Conservation (phyloP, 148 eudicot genomes). For the Cornus controversa region DNA sequence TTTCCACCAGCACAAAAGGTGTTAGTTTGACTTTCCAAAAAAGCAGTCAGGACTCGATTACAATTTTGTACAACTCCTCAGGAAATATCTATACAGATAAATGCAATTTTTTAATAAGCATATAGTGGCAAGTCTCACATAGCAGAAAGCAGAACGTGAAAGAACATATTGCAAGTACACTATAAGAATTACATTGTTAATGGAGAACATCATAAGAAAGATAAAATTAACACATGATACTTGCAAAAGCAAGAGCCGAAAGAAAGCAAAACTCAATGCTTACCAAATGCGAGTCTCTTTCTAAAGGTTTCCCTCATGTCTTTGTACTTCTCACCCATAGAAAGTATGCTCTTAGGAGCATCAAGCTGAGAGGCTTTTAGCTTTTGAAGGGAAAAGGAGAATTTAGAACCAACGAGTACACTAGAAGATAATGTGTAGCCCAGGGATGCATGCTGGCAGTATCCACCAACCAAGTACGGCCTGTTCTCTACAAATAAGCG, state of each 20-base stretch:
- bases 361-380: constrained; percentile 32
- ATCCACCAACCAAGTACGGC: constrained; percentile 88
- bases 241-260: background rate
- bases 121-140: too few relatives aligned
- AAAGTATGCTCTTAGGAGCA: constrained; percentile 50
- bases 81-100: too few relatives aligned
- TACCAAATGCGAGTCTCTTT: constrained; percentile 92
- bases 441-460: constrained; percentile 48
- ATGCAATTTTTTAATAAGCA: too few relatives aligned
- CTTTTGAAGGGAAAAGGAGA: constrained; percentile 36
- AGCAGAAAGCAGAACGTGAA: too few relatives aligned
- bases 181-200: background rate
- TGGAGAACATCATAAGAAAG: background rate
- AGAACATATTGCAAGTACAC: background rate
- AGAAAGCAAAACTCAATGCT: constrained; percentile 12
- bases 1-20: too few relatives aligned
- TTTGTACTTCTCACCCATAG: constrained; percentile 84
- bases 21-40: too few relatives aligned
- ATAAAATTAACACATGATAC: background rate
- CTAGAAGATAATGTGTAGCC: constrained; percentile 29
- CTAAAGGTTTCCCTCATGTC: constrained; percentile 76
- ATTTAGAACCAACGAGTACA: constrained; percentile 38
- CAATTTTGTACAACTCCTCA: too few relatives aligned
- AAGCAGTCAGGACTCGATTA: too few relatives aligned
- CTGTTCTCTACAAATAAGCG: constrained; percentile 78